phyloP scores from a whole-genome alignment of 2,329 filamentous ascomycete genomes.

The Calonectria honghensis region DNA sequence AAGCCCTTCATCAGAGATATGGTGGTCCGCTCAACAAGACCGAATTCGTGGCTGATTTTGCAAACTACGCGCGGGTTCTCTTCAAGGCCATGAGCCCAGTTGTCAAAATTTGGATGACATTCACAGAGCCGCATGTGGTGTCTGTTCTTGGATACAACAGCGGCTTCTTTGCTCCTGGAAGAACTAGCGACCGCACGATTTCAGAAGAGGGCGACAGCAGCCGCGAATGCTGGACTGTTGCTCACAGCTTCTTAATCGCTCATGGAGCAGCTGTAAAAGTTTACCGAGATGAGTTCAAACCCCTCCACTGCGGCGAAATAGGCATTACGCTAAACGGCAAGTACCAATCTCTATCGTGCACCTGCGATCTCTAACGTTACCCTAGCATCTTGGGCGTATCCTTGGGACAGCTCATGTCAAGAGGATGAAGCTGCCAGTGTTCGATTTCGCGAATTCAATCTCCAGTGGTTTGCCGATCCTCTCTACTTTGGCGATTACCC shows the following conservation, averaged over 20 bases:
- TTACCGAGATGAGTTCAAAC: slow-evolving; percentile 89
- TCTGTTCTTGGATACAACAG: slow-evolving; percentile 86
- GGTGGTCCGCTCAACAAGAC: slow-evolving; percentile 86
- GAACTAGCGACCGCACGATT: slow-evolving; percentile 83
- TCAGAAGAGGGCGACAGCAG: slow-evolving; percentile 82
- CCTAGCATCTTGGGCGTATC: slow-evolving; percentile 70
- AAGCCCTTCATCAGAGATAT: slow-evolving; percentile 86
- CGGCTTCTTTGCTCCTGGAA: slow-evolving; percentile 88
- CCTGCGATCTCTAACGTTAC: neutral
- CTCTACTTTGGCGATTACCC: slow-evolving; percentile 82
- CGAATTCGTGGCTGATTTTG: slow-evolving; percentile 89
- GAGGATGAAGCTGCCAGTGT: slow-evolving; percentile 82
- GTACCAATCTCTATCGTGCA: slow-evolving; percentile 55
- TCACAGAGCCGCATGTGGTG: slow-evolving; percentile 93
- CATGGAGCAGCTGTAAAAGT: slow-evolving; percentile 87
- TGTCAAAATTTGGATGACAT: slow-evolving; percentile 92
- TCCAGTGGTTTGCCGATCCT: slow-evolving; percentile 89
- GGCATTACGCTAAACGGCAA: slow-evolving; percentile 94
- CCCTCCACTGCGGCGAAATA: slow-evolving; percentile 83
- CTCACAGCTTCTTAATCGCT: slow-evolving; percentile 86
- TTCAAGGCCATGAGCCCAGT: slow-evolving; percentile 82
- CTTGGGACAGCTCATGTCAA: slow-evolving; percentile 85
- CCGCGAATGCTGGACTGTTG: slow-evolving; percentile 87
- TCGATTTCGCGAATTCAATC: slow-evolving; percentile 86
- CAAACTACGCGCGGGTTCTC: slow-evolving; percentile 84